phyloP scores from a whole-genome alignment of 2,329 filamentous ascomycete genomes.

The Chaetomium strumarium region DNA sequence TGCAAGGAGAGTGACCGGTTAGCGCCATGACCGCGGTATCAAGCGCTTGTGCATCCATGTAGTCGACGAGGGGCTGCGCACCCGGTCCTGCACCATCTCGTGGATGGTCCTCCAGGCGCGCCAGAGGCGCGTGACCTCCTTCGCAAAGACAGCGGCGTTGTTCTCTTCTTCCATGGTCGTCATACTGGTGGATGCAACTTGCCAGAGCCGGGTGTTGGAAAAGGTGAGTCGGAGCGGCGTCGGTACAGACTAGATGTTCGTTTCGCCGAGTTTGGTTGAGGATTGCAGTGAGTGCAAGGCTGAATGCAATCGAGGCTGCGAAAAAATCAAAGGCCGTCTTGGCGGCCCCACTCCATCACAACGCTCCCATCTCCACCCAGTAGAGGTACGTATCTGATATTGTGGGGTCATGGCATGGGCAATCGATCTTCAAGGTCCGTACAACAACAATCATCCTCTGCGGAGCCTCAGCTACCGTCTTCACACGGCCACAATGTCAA shows the following conservation, averaged over 20 bases:
- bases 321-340: not conserved
- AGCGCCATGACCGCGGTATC: not conserved
- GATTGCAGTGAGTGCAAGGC: no score
- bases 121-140: slow-evolving; percentile 68
- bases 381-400: no score
- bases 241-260: not conserved
- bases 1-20: slow-evolving; percentile 33
- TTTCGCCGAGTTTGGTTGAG: not conserved
- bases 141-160: slow-evolving; percentile 32
- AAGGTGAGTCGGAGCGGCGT: not conserved
- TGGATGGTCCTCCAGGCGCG: slow-evolving; percentile 88
- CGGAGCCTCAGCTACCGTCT: no score
- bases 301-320: not conserved
- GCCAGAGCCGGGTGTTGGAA: not conserved
- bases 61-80: slow-evolving; percentile 40
- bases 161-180: slow-evolving; percentile 39
- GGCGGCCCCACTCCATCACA: no score
- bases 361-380: no score
- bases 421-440: no score
- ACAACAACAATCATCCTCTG: no score
- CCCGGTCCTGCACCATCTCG: slow-evolving; percentile 89
- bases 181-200: not conserved
- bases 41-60: not conserved
- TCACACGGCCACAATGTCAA: no score
- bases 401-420: no score